Evolutionary conservation across 1,284 basidiomycete genomes (phyloP).

Genomic region (Leccinum pachyderme): DNA sequence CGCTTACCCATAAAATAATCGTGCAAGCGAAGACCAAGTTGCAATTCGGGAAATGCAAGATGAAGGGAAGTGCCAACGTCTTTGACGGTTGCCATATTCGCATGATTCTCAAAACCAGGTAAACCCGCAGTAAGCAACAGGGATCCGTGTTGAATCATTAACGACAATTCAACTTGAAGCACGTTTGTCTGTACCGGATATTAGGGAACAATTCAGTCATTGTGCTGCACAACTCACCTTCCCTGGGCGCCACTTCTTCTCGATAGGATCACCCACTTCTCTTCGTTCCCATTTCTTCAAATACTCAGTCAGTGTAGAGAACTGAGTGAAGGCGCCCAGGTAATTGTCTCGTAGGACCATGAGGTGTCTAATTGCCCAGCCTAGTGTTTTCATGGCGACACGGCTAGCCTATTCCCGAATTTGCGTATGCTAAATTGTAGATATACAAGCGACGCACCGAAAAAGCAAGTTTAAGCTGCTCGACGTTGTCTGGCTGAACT

Average conservation of each 20-base stretch:
- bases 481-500: slow-evolving; percentile 67
- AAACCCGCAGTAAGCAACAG: slow-evolving; percentile 74
- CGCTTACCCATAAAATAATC: slow-evolving; percentile 84
- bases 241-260: slow-evolving; percentile 73
- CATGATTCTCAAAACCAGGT: slow-evolving; percentile 58
- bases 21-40: slow-evolving; percentile 74
- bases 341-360: slow-evolving; percentile 91
- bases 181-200: slow-evolving; percentile 64
- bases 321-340: slow-evolving; percentile 89
- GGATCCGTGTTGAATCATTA: slow-evolving; percentile 54
- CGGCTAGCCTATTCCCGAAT: slow-evolving; percentile 42
- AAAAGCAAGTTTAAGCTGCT: slow-evolving; percentile 73
- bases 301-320: slow-evolving; percentile 83
- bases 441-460: slow-evolving; percentile 44
- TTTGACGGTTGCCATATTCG: slow-evolving; percentile 22
- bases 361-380: slow-evolving; percentile 85
- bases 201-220: slow-evolving; percentile 2
- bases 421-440: neutral
- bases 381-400: slow-evolving; percentile 69
- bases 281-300: slow-evolving; percentile 61
- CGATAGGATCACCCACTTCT: slow-evolving; percentile 76
- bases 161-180: slow-evolving; percentile 69
- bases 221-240: slow-evolving; percentile 48
- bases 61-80: slow-evolving; percentile 56
- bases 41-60: slow-evolving; percentile 63